These are phyloP conservation scores for Coemansia sp. DNA, from an alignment of 192 early-diverging fungal species.

Conservation along the genomic window DNA sequence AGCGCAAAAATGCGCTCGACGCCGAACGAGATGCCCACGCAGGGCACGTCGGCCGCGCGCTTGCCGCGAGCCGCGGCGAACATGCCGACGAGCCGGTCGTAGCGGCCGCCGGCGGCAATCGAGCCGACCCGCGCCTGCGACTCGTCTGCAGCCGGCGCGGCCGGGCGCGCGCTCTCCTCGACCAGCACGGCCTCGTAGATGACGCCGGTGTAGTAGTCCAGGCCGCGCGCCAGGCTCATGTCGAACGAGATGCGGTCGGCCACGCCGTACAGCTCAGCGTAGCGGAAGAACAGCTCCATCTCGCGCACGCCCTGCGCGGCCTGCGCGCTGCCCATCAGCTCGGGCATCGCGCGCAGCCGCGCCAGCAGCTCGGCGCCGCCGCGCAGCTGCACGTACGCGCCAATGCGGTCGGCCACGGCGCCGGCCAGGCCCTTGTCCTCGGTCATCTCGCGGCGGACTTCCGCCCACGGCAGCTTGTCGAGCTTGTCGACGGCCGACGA, in stretches of 20 bases:
- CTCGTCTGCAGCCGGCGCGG: too few species aligned
- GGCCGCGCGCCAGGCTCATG: conserved; percentile 89
- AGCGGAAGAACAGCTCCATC: conserved; percentile 79
- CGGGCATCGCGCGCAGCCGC: conserved; percentile 60
- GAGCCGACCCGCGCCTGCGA: conserved; percentile 84
- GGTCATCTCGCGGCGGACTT: conserved; percentile 91
- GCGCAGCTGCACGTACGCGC: conserved; percentile 81
- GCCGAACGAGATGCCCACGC: conserved; percentile 93
- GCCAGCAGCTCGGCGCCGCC: conserved; percentile 76
- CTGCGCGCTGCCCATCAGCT: conserved; percentile 61
- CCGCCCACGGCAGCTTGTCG: conserved; percentile 93
- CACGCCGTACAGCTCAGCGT: conserved; percentile 77
- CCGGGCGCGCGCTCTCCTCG: conserved; percentile 34
- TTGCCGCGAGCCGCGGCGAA: conserved; percentile 64
- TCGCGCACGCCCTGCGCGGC: conserved; percentile 81
- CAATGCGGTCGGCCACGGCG: conserved; percentile 84
- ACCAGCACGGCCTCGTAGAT: conserved; percentile 92
- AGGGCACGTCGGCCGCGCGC: conserved; percentile 66
- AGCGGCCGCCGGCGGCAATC: conserved; percentile 94
- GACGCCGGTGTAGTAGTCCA: conserved; percentile 99
- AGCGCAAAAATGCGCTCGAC: conserved; percentile 95
- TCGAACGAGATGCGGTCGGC: conserved; percentile 75
- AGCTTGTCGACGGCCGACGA: conserved; percentile 98
- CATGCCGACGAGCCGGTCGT: conserved; percentile 97
- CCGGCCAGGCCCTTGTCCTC: conserved; percentile 83